Evolutionary conservation across 352 stramenopile genomes (phyloP).

Genomic region (Pythium phragmitis): DNA sequence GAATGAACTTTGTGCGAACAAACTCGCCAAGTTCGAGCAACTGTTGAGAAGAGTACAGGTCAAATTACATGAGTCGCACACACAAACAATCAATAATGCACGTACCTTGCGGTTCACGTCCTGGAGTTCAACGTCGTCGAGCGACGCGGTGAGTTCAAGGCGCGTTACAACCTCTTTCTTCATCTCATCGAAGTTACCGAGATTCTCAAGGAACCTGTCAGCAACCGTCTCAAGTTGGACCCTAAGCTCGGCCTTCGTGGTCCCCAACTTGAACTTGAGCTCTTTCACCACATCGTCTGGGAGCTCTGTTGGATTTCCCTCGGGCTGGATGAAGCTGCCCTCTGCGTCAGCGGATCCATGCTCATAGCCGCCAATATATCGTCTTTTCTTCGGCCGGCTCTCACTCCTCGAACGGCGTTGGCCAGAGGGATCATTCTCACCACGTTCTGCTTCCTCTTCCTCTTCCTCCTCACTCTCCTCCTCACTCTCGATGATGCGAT

Average conservation of each 20-base stretch:
- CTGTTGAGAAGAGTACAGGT: neutral
- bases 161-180: conserved; percentile 27
- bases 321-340: conserved; percentile 79
- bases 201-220: conserved; percentile 39
- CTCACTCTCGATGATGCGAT: conserved; percentile 43
- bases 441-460: conserved; percentile 10
- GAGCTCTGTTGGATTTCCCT: conserved; percentile 70
- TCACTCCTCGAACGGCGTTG: neutral
- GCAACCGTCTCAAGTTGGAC: conserved; percentile 35
- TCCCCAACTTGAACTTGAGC: conserved; percentile 51
- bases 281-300: conserved; percentile 73
- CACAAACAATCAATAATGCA: neutral
- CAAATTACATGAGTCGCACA: neutral
- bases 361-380: conserved; percentile 75
- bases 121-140: conserved; percentile 32
- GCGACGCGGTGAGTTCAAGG: conserved; percentile 23
- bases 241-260: conserved; percentile 37
- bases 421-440: neutral
- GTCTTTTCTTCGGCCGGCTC: conserved; percentile 26
- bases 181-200: conserved; percentile 38
- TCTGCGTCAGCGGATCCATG: conserved; percentile 56
- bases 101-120: conserved; percentile 24
- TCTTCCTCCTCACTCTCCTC: conserved; percentile 14
- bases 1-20: conserved; percentile 50
- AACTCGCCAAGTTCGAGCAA: conserved; percentile 28